These are phyloP conservation scores for Ogataea neopini DNA, from an alignment of 805 yeast genomes.

Conservation along the genomic window DNA sequence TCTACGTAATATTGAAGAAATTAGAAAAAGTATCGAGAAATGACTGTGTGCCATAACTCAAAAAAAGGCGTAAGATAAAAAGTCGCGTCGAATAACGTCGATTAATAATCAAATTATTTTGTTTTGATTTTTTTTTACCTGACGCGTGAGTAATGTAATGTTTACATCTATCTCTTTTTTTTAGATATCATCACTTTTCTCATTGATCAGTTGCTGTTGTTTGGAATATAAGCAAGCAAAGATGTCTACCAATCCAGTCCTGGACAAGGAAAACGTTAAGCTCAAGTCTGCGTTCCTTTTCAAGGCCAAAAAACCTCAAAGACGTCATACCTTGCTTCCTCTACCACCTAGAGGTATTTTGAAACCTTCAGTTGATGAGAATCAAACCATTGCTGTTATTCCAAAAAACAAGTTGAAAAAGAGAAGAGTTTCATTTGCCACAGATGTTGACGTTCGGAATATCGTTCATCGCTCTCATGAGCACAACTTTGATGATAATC, in stretches of 20 bases:
- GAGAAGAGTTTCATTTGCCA: conserved; percentile 76
- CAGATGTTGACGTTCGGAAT: conserved; percentile 67
- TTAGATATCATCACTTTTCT: not conserved
- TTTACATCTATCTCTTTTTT: not conserved
- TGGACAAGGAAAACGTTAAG: conserved; percentile 17
- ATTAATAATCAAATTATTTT: not conserved
- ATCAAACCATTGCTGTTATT: conserved; percentile 41
- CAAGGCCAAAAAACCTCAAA: conserved; percentile 19
- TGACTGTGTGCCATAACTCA: no score
- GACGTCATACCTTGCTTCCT: conserved; percentile 36
- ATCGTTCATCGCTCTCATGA: conserved; percentile 40
- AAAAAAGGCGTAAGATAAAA: no score
- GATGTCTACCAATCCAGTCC: conserved; percentile 5
- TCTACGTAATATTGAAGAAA: no score
- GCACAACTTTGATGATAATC: conserved; percentile 16
- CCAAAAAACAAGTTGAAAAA: conserved; percentile 31
- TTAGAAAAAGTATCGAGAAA: no score
- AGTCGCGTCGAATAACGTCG: conserved; percentile 3
- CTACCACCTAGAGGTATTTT: conserved; percentile 42
- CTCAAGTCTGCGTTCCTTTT: conserved; percentile 11
- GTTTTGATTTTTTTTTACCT: not conserved
- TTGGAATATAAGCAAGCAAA: not conserved
- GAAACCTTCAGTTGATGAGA: conserved; percentile 34
- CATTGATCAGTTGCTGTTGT: no score
- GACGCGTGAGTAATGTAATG: conserved; percentile 3